Base-by-base conservation (phyloP, 202 grass and related monocot species). In the Eragrostis tef region DNA sequence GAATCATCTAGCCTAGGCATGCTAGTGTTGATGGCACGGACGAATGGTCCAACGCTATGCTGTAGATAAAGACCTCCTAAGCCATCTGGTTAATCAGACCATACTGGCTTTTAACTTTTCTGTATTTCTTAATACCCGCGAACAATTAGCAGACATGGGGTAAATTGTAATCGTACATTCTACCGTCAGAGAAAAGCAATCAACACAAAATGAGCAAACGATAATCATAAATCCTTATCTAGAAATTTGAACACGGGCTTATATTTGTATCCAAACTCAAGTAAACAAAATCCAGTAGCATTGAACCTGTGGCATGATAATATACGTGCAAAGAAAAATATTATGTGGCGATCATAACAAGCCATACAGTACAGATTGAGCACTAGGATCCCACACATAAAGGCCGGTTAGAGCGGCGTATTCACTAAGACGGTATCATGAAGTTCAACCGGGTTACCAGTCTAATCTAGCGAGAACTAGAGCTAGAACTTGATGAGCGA, bases 401-500 rank as follows among this genome's bases (percentile, higher is more conserved):
- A 53, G 75, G 21, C 54, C 71, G 39, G 64, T 57, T 66, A 59
- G 75, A 78, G 51, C 51, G 74, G 83, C 34, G 75, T 86, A 76
- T 83, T 83, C 53, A 46, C 46, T 86, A 70, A 69, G 46, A 83
- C 39, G 79, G 79, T 79, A 79, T 78, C 54, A 36, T 47, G 25
- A 79, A 70, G 83, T 78, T 39, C 53, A 83, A 54, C 46, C 24
- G 50, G 63, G 20, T 65, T 75, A 75, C 79, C 29, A 54, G 64
- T 62, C 79, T 89, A 83, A 87, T 75, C 84, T 90, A 90, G 68
- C 47, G 88, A 80, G 92, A 90, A 65, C 80, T 79, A 79, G 88
- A 82, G 70, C 83, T 87, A 44, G 92, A 91, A 71, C 81, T 97
- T 34, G 91, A 97, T 59, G 91, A 89, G 52, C 90, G 89, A 69